A percentile compares a stretch with the other conserved stretches of the same genome.
Evolutionary conservation across 2,329 filamentous ascomycete species (phyloP).

Genomic region (Thelonectria rubi): DNA sequence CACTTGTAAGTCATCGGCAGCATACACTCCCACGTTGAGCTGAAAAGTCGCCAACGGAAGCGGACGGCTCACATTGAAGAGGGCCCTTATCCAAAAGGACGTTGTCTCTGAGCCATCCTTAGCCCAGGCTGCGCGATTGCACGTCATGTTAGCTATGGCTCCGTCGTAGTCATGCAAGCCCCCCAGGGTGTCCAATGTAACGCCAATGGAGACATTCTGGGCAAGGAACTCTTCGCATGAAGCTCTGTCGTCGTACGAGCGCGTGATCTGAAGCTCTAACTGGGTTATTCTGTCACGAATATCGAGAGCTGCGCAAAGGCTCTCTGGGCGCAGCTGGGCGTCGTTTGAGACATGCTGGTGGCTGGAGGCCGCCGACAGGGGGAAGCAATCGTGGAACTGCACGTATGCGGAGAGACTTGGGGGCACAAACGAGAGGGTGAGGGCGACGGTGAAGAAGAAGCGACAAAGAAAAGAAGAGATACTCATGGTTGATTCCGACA

Average conservation of each 20-base stretch:
- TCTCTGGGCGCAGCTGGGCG: constrained; percentile 12
- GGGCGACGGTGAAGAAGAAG: neutral
- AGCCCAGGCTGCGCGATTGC: neutral
- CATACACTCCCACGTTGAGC: constrained; percentile 29
- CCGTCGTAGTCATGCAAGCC: constrained; percentile 29
- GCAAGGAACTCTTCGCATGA: constrained; percentile 19
- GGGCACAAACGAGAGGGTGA: constrained; percentile 7
- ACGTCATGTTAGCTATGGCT: constrained; percentile 32
- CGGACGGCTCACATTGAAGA: constrained; percentile 43
- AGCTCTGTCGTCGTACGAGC: neutral
- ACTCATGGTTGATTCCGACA: neutral
- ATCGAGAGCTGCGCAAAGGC: constrained; percentile 19
- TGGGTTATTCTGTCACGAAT: constrained; percentile 11
- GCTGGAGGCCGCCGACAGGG: constrained; percentile 4
- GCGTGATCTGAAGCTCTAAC: neutral
- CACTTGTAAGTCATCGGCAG: constrained; percentile 24
- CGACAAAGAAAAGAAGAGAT: neutral
- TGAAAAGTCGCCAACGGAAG: constrained; percentile 32
- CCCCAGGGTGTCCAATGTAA: constrained; percentile 31
- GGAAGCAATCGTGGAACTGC: constrained; percentile 28
- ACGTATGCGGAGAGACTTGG: constrained; percentile 28
- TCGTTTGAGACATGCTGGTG: constrained; percentile 16
- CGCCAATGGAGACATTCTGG: constrained; percentile 23
- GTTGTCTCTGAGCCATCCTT: neutral
- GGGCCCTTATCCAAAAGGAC: neutral